These are phyloP conservation scores for Trichosporon coremiiforme DNA, from an alignment of 1,284 basidiomycete species.

Conservation along the genomic window DNA sequence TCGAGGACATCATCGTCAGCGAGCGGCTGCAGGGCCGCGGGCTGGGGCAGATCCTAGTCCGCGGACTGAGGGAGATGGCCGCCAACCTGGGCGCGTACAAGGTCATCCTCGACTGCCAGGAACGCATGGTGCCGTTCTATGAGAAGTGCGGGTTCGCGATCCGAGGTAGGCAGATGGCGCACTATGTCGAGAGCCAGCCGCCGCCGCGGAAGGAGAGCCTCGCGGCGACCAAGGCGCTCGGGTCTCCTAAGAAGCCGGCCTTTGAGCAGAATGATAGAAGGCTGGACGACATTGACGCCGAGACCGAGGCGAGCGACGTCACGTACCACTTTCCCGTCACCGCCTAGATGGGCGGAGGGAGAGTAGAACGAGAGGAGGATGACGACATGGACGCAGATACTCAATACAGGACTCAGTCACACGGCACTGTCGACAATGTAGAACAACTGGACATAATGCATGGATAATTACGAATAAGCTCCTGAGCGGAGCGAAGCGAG, in stretches of 20 bases:
- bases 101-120: slow-evolving; percentile 91
- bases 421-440: too few species aligned
- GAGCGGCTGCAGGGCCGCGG: slow-evolving; percentile 85
- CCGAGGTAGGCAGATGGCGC: slow-evolving; percentile 42
- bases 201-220: slow-evolving; percentile 12
- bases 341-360: background rate
- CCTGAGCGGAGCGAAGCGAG: too few species aligned
- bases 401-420: too few species aligned
- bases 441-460: slow-evolving; percentile 15
- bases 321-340: slow-evolving; percentile 38
- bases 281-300: slow-evolving; percentile 10
- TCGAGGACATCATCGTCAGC: slow-evolving; percentile 95
- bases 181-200: slow-evolving; percentile 30
- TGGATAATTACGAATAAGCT: background rate
- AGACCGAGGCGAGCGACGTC: slow-evolving; percentile 30
- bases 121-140: slow-evolving; percentile 90
- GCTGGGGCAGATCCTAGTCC: slow-evolving; percentile 79
- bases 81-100: slow-evolving; percentile 83
- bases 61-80: slow-evolving; percentile 75
- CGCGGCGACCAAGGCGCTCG: background rate
- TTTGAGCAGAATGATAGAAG: background rate
- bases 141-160: slow-evolving; percentile 76
- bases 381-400: background rate
- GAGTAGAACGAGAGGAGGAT: background rate
- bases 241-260: background rate